phyloP scores from a whole-genome alignment of 2,329 filamentous ascomycete genomes.

The Gnomoniopsis smithogilvyi region DNA sequence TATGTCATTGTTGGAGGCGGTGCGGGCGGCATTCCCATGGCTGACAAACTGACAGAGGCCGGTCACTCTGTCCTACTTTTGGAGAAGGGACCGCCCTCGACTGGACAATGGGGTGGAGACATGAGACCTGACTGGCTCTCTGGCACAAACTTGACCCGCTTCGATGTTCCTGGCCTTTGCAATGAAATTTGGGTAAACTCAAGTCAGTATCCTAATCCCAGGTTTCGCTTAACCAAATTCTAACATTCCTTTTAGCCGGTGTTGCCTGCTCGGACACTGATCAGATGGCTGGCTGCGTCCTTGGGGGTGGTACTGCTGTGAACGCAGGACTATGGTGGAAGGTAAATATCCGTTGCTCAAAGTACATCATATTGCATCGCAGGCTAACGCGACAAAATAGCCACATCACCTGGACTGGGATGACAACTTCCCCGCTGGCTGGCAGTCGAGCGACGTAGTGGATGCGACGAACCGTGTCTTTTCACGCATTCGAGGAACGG shows the following conservation, averaged over 20 bases:
- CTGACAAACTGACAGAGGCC: conserved; percentile 56
- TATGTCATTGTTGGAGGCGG: conserved; percentile 61
- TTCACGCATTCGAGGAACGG: conserved; percentile 67
- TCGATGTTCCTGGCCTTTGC: conserved; percentile 63
- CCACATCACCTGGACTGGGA: conserved; percentile 66
- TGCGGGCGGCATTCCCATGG: conserved; percentile 56
- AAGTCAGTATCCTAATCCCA: not conserved
- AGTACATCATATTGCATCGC: not conserved
- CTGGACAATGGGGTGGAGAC: conserved; percentile 57
- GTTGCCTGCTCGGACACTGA: conserved; percentile 63
- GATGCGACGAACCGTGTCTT: conserved; percentile 61
- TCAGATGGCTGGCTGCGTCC: conserved; percentile 64
- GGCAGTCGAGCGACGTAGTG: conserved; percentile 63
- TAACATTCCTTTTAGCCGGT: conserved; percentile 38
- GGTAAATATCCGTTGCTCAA: conserved; percentile 24
- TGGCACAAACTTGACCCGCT: conserved; percentile 57
- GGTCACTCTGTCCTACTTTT: conserved; percentile 59
- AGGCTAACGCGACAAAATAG: conserved; percentile 22
- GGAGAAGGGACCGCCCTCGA: conserved; percentile 52
- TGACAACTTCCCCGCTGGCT: conserved; percentile 68
- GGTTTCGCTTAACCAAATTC: not conserved
- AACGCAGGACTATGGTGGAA: conserved; percentile 66
- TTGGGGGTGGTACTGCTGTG: conserved; percentile 59
- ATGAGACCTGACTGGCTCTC: conserved; percentile 56
- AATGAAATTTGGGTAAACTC: conserved; percentile 61